Conservation (phyloP, 441 rosid species). For the Breynia disticha region DNA sequence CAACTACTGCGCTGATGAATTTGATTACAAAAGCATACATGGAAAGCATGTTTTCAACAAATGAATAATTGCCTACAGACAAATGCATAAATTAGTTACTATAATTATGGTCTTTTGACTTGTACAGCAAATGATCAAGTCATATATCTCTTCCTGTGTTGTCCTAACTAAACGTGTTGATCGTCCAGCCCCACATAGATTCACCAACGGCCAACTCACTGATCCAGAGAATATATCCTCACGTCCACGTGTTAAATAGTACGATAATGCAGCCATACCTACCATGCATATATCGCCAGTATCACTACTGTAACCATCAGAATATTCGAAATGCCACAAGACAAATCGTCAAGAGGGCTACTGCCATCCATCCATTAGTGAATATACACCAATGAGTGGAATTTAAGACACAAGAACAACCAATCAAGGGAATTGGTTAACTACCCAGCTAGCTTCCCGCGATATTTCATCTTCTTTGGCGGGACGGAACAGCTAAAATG, state of each 20-base stretch:
- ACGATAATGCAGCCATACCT: not conserved
- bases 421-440: too few relatives aligned
- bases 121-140: not conserved
- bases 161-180: not conserved
- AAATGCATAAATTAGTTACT: too few relatives aligned
- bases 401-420: too few relatives aligned
- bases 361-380: too few relatives aligned
- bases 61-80: too few relatives aligned
- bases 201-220: not conserved
- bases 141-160: not conserved
- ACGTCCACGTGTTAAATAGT: not conserved
- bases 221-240: conserved; percentile 1
- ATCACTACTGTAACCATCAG: not conserved
- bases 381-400: too few relatives aligned
- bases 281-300: not conserved
- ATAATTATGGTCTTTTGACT: too few relatives aligned
- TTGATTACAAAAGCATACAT: not conserved
- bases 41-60: too few relatives aligned
- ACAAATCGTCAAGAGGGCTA: too few relatives aligned
- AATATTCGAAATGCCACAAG: not conserved
- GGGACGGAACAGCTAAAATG: too few relatives aligned
- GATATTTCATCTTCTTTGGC: too few relatives aligned
- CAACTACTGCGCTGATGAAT: not conserved
- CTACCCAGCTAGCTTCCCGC: too few relatives aligned
- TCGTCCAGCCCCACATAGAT: conserved; percentile 4